phyloP scores from a whole-genome alignment of 306 rosid genomes.

The Gynostemma pentaphyllum region DNA sequence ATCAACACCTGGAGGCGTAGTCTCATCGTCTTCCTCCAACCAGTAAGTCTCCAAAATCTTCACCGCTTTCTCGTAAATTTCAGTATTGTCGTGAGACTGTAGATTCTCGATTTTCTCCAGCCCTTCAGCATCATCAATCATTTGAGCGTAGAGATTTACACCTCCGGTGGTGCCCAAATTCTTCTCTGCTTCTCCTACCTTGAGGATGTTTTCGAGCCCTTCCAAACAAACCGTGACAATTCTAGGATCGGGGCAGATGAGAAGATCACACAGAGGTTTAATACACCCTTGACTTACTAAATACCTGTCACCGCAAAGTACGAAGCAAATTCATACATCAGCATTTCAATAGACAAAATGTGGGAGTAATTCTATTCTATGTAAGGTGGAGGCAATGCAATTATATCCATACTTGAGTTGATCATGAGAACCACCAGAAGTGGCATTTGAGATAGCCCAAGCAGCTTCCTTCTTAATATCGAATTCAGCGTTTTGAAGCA shows the following conservation, averaged over 20 bases:
- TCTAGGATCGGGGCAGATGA: slow-evolving; percentile 85
- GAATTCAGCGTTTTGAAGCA: slow-evolving; percentile 88
- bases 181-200: slow-evolving; percentile 93
- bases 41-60: slow-evolving; percentile 91
- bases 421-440: slow-evolving; percentile 86
- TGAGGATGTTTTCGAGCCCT: slow-evolving; percentile 91
- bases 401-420: slow-evolving; percentile 79
- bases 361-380: no score
- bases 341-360: no score
- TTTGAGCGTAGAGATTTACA: slow-evolving; percentile 63
- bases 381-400: no score
- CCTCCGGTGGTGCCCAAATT: slow-evolving; percentile 44
- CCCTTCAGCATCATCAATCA: slow-evolving; percentile 90
- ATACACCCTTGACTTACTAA: slow-evolving; percentile 62
- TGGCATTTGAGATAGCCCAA: slow-evolving; percentile 95
- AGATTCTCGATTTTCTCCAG: slow-evolving; percentile 84
- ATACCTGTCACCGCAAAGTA: slow-evolving; percentile 45
- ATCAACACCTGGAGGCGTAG: slow-evolving; percentile 82
- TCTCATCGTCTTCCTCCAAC: slow-evolving; percentile 95
- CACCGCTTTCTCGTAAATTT: slow-evolving; percentile 91
- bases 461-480: slow-evolving; percentile 98
- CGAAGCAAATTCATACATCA: no score
- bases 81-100: slow-evolving; percentile 86
- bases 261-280: slow-evolving; percentile 71
- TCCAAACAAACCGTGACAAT: slow-evolving; percentile 90